These are phyloP conservation scores for Pseudotsuga menziesii DNA, from an alignment of 75 land plant species.

Conservation along the genomic window DNA sequence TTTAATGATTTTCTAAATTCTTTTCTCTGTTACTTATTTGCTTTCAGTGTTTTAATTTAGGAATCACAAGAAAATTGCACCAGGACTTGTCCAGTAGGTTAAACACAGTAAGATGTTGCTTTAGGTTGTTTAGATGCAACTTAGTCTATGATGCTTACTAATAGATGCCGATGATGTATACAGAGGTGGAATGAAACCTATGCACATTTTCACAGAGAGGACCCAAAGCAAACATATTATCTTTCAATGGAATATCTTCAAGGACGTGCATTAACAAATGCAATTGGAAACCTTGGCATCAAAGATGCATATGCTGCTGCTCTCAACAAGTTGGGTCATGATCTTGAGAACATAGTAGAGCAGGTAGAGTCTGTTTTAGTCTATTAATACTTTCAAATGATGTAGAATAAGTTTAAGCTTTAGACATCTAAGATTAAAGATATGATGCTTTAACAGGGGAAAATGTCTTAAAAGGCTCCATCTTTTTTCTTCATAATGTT, in stretches of 20 bases:
- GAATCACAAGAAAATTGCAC: not conserved
- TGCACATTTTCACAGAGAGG: slow-evolving; percentile 59
- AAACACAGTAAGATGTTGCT: not conserved
- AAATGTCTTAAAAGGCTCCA: not conserved
- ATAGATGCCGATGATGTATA: slow-evolving; percentile 9
- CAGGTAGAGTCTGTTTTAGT: slow-evolving; percentile 41
- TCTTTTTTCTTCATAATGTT: not conserved
- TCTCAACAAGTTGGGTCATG: slow-evolving; percentile 70
- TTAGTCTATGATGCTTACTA: not conserved
- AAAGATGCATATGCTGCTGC: slow-evolving; percentile 79
- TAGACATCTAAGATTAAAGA: not conserved
- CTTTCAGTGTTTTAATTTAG: not conserved
- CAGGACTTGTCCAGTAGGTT: not conserved
- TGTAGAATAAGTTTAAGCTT: not conserved
- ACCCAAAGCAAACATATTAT: slow-evolving; percentile 91
- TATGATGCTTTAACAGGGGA: not conserved
- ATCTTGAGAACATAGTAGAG: slow-evolving; percentile 71
- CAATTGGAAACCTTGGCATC: slow-evolving; percentile 71
- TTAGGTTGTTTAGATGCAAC: not conserved
- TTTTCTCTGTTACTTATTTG: not conserved
- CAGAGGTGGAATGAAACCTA: slow-evolving; percentile 96
- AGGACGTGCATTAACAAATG: slow-evolving; percentile 82
- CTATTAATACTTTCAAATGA: not conserved
- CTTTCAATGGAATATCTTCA: slow-evolving; percentile 95
- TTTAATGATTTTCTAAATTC: not conserved